These are phyloP conservation scores for Brettanomyces sp. DNA, from an alignment of 805 yeast genomes.

Conservation along the genomic window DNA sequence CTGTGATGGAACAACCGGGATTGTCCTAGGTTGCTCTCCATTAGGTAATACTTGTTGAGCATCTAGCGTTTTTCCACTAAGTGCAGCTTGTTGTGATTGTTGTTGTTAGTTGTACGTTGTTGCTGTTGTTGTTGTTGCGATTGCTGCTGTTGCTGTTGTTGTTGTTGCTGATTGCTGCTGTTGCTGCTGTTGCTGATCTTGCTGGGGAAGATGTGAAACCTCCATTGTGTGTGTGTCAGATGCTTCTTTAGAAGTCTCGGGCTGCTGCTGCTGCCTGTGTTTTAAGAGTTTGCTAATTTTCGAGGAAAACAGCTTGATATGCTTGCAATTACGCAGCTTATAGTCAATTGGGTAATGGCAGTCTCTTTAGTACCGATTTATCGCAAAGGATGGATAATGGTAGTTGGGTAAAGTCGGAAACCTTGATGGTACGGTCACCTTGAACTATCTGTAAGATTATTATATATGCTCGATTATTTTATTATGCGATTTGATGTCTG, in stretches of 20 bases:
- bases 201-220: neutral
- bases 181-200: slow-evolving; percentile 6
- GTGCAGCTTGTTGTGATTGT: neutral
- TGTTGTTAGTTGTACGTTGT: neutral
- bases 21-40: neutral
- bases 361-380: too few relatives aligned
- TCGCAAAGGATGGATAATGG: too few relatives aligned
- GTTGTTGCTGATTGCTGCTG: slow-evolving; percentile 2
- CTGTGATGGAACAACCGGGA: neutral
- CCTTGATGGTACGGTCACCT: too few relatives aligned
- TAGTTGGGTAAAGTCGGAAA: too few relatives aligned
- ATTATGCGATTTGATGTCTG: too few relatives aligned
- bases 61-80: too few relatives aligned
- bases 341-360: too few relatives aligned
- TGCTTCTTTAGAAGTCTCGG: slow-evolving; percentile 5
- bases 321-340: too few relatives aligned
- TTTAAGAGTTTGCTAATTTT: neutral
- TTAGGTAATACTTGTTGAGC: neutral
- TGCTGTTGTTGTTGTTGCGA: slow-evolving; percentile 1
- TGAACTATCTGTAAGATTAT: too few relatives aligned
- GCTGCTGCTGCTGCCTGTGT: slow-evolving; percentile 6
- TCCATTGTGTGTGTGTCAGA: neutral
- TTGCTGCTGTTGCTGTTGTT: slow-evolving; percentile 3
- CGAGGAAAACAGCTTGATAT: slow-evolving; percentile 3
- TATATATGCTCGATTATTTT: too few relatives aligned